Conservation (phyloP, 2,329 filamentous ascomycete genomes). For the Pseudogymnoascus sp. region DNA sequence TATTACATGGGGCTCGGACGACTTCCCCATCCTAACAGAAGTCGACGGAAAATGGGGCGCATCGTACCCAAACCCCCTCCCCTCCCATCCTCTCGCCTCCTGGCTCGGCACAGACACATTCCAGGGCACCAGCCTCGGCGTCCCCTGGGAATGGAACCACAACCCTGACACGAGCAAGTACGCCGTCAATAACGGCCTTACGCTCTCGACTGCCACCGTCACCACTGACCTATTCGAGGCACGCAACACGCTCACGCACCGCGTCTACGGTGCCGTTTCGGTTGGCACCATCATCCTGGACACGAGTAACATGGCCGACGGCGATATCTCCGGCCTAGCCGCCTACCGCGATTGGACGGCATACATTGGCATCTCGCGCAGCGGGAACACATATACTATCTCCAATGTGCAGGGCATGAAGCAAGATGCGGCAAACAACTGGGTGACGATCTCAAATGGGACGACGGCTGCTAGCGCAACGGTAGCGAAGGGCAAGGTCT, state of each 20-base stretch:
- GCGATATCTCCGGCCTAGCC: conserved; percentile 44
- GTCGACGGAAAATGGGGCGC: conserved; percentile 40
- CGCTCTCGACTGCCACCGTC: conserved; percentile 41
- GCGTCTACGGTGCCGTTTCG: conserved; percentile 38
- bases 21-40: too few species aligned
- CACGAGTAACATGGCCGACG: conserved; percentile 39
- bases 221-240: conserved; percentile 42
- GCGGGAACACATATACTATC: conserved; percentile 26
- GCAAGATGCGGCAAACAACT: too few species aligned
- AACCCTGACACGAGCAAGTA: conserved; percentile 46
- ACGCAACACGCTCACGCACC: conserved; percentile 40
- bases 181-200: conserved; percentile 37
- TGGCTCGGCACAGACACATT: conserved; percentile 41
- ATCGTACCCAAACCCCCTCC: conserved; percentile 34
- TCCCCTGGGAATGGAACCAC: conserved; percentile 54
- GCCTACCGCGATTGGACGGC: conserved; percentile 45
- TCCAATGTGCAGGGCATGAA: conserved; percentile 23
- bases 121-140: conserved; percentile 32
- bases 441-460: too few species aligned
- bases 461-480: too few species aligned
- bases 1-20: too few species aligned
- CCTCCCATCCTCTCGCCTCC: conserved; percentile 22
- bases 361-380: conserved; percentile 43
- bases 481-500: too few species aligned
- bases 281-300: conserved; percentile 43